phyloP scores from a whole-genome alignment of 1,284 basidiomycete genomes.

The Phaffia rhodozyma region DNA sequence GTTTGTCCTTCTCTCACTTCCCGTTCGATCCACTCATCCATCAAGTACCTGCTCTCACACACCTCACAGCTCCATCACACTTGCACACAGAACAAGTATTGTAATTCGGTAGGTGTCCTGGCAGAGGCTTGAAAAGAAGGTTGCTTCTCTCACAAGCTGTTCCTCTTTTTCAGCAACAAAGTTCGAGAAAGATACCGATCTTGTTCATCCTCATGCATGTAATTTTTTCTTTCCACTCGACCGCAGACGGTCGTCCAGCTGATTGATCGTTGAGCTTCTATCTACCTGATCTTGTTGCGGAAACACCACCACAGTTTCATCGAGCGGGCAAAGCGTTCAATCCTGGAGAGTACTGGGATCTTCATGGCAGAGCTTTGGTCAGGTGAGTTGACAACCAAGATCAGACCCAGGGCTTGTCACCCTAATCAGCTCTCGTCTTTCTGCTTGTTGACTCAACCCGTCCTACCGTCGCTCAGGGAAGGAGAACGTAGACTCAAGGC shows the following conservation, averaged over 20 bases:
- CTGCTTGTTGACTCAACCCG: conserved; percentile 33
- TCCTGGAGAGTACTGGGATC: conserved; percentile 80
- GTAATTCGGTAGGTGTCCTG: conserved; percentile 40
- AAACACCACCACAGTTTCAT: conserved; percentile 34
- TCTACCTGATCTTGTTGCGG: neutral
- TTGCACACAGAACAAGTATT: no score
- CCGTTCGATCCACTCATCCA: no score
- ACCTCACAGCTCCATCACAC: no score
- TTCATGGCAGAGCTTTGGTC: conserved; percentile 76
- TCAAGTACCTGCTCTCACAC: no score
- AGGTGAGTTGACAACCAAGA: conserved; percentile 32
- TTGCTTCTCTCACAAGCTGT: conserved; percentile 64
- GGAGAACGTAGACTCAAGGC: conserved; percentile 80
- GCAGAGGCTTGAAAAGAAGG: conserved; percentile 89
- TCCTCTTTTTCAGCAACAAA: conserved; percentile 68
- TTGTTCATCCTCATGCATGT: conserved; percentile 32
- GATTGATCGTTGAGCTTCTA: neutral
- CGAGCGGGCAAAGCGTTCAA: conserved; percentile 94
- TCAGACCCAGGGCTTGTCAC: neutral
- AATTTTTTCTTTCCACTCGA: no score
- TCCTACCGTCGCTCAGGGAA: conserved; percentile 40
- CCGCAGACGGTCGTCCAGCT: conserved; percentile 40
- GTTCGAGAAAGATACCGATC: conserved; percentile 85
- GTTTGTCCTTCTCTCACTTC: no score
- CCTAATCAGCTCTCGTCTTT: conserved; percentile 26